Evolutionary conservation across 352 stramenopile genomes (phyloP), one percentile per base, ranked within the genome.

Genomic region (Phytophthora tentaculata): DNA sequence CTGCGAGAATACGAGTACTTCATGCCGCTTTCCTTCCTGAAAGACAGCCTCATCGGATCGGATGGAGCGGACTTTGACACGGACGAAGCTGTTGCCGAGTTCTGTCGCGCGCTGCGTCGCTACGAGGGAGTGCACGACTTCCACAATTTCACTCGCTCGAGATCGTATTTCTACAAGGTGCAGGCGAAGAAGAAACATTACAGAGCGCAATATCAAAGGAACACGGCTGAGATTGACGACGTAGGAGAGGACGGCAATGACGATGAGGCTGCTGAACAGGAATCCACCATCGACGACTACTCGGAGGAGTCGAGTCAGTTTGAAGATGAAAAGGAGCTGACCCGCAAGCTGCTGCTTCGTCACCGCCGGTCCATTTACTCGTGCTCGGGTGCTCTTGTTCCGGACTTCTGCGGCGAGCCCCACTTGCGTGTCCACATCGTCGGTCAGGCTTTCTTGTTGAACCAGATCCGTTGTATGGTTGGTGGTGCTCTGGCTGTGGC

Each of bases 401-500:
- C 56, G 1, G 74, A 95, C 59, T 90, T 95, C 26, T 69, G 53
- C 39, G 84, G 82, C 24, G 65, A 88, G 37, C 80, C 80, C 22
- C 90, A 82, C 57, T n/a, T 97, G 37, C 83, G 86, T 13, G 76
- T 97, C 23, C 84, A 88, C 53, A 88, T 97, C 23, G 83, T 90
- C 5, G 89, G 85, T 23, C 84, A 94, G 37, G 87, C 88, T 16
- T 97, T 97, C 61, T 60, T 97, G 47, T 74, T 95, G 29, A 94
- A 97, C 65, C 91, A 98, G 76, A 97, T 98, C 52, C 90, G 92
- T 9, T 94, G 90, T 48, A 97, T 98, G 90, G 73, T 98, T 23
- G 91, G 91, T 26, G 91, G 81, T 12, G 92, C 91, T 8, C 55
- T 98, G 9, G 87, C 86, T 24, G 86, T 97, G 16, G 87, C 86